Evolutionary conservation across 2,329 filamentous ascomycete species (phyloP).

Genomic region (Cladosporium colombiae): DNA sequence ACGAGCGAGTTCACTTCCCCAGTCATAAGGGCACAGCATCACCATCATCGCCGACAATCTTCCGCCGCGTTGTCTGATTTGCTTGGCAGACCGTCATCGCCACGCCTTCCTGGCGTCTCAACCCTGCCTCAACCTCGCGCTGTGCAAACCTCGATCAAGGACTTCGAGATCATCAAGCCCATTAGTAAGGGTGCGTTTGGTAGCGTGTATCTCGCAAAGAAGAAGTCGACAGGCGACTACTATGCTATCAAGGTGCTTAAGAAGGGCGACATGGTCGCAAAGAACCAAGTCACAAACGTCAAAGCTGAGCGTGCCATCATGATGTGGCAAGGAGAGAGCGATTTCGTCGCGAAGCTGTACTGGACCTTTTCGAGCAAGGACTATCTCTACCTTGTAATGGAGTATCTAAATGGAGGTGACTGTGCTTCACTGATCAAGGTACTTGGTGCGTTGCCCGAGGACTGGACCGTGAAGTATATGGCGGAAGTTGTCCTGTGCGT

Average conservation of each 20-base stretch:
- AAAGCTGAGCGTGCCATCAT: conserved; percentile 98
- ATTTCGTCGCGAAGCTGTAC: conserved; percentile 97
- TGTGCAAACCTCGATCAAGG: conserved; percentile 93
- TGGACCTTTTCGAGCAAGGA: conserved; percentile 99
- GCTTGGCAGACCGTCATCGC: conserved; percentile 70
- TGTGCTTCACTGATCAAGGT: conserved; percentile 96
- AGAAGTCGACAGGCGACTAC: conserved; percentile 97
- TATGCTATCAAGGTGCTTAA: conserved; percentile 98
- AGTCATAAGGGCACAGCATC: conserved; percentile 55
- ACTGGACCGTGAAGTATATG: conserved; percentile 97
- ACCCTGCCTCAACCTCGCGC: conserved; percentile 82
- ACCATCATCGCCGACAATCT: conserved; percentile 84
- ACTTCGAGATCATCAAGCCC: conserved; percentile 98
- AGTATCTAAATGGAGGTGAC: conserved; percentile 96
- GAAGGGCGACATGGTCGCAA: conserved; percentile 99
- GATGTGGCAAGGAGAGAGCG: conserved; percentile 99
- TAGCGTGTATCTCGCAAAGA: conserved; percentile 96
- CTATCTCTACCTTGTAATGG: conserved; percentile 98
- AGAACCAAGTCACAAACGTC: conserved; percentile 98
- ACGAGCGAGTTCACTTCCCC: conserved; percentile 81
- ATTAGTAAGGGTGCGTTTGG: conserved; percentile 99
- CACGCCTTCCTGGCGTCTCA: conserved; percentile 73
- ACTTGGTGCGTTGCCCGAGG: conserved; percentile 85
- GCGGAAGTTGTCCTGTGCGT: conserved; percentile 96
- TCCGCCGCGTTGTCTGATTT: conserved; percentile 78